phyloP scores from a whole-genome alignment of 2,329 filamentous ascomycete genomes.

The Nemania sp. region DNA sequence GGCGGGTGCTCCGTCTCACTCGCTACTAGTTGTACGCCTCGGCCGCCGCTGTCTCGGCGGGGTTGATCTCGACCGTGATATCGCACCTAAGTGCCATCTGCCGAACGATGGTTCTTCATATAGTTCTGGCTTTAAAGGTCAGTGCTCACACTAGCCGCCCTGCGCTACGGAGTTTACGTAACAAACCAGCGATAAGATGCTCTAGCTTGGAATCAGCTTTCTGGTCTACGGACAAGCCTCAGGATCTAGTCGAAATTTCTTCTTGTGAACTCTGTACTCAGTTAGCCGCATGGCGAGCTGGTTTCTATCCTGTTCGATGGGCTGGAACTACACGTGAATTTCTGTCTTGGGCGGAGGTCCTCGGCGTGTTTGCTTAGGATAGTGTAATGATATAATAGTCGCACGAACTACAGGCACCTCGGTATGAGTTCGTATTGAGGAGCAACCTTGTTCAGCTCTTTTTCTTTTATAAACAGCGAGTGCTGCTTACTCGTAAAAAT shows the following conservation, averaged over 20 bases:
- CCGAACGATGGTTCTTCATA: not conserved
- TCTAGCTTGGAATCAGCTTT: not conserved
- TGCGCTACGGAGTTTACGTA: not conserved
- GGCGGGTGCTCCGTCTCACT: conserved; percentile 6
- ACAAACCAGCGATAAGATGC: not conserved
- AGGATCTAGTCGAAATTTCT: conserved; percentile 9
- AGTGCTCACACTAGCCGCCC: not conserved
- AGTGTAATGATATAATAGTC: not conserved
- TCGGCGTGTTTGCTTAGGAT: not conserved
- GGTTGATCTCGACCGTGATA: not conserved
- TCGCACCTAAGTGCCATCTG: not conserved
- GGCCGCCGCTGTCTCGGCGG: conserved; percentile 10
- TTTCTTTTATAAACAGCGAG: conserved; percentile 5
- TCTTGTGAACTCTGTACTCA: not conserved
- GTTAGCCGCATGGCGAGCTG: conserved; percentile 1
- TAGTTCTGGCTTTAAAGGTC: not conserved
- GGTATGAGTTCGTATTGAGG: not conserved
- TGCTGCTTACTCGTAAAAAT: conserved; percentile 7
- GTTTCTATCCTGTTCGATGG: not conserved
- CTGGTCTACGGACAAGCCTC: not conserved
- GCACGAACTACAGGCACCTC: not conserved
- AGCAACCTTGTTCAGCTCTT: not conserved
- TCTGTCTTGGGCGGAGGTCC: not conserved
- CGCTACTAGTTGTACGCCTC: conserved; percentile 8
- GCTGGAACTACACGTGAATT: conserved; percentile 13